phyloP scores from a whole-genome alignment of 306 rosid genomes.

The Hippophae tibetana region DNA sequence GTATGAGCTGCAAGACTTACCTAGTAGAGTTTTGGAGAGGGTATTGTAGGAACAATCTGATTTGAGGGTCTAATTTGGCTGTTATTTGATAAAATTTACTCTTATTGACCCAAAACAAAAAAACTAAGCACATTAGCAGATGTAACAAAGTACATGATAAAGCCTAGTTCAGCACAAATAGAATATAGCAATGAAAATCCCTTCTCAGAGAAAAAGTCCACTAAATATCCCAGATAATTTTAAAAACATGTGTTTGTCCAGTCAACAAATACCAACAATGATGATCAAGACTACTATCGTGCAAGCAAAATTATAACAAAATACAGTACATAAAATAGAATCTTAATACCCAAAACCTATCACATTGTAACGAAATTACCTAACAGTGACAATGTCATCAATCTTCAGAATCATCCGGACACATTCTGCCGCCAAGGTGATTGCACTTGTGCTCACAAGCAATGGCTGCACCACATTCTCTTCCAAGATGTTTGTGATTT shows the following conservation, averaged over 20 bases:
- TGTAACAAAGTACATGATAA: neutral
- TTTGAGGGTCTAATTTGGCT: no score
- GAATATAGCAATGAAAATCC: conserved; percentile 13
- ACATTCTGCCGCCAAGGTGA: conserved; percentile 86
- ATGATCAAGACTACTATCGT: conserved; percentile 11
- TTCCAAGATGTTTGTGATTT: conserved; percentile 91
- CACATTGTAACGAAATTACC: conserved; percentile 30
- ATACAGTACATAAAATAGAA: conserved; percentile 1
- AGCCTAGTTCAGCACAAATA: conserved; percentile 7
- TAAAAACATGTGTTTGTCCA: conserved; percentile 12
- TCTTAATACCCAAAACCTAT: conserved; percentile 2
- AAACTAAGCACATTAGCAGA: neutral
- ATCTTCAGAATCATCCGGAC: conserved; percentile 99
- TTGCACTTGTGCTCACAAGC: conserved; percentile 94
- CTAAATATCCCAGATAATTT: neutral
- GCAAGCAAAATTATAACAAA: conserved; percentile 6
- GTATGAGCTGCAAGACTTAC: no score
- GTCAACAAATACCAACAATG: conserved; percentile 7
- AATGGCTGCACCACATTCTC: conserved; percentile 99
- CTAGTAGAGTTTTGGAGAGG: no score
- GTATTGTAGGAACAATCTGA: no score
- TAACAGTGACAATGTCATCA: conserved; percentile 93
- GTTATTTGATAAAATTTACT: no score
- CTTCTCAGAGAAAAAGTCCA: conserved; percentile 6
- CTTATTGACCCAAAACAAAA: no score